Base-by-base conservation (phyloP, 2,329 filamentous ascomycete genomes). In the Fusarium sp. region DNA sequence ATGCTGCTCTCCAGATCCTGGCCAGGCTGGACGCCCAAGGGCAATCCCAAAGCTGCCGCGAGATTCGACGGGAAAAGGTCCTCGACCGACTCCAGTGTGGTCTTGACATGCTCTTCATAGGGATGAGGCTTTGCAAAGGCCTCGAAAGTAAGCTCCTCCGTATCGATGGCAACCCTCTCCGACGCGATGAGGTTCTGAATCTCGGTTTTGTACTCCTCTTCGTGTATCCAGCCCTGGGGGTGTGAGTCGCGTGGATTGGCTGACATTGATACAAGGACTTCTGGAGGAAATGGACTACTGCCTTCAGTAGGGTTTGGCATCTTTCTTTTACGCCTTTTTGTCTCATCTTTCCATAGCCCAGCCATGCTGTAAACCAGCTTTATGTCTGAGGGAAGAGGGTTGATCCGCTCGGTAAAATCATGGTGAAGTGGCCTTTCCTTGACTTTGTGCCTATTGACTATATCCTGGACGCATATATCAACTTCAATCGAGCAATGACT, bases 351-450 rank as follows among this genome's bases (percentile, higher is more conserved):
- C 96, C 96, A 99, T 5, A 99, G 81, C 1, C 93, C 92, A 58
- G 94, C 94, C 92, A 99, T 95, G 69, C 96, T 99, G 76, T 93
- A 90, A 8, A 99, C 94, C 13, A 97, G 85, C 76, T 97, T 97
- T 76, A 94, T 84, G 69, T 93, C 90, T 1, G 85, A 80, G 1
- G 88, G 83, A 22, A 91, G 79, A 5, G 92, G 90, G 38, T 86
- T 83, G 13, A 89, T 79, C 15, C 88, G 86, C 78, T 98, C 96
- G 24, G 91, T 83, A 73, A 99, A 97, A 75, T 94, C 90, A 76
- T 98, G 93, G 77, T 99, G 96, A 10, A 98, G 84, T 6, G 84
- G 85, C n/a, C 96, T 88, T 71, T 93, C 88, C 66, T 88, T 87
- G 32, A 98, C 85, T n/a, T 90, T 87, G 53, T 86, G 84, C 30